Base-by-base conservation (phyloP, 495 filamentous ascomycete genomes). In the Bombardia bombarda region DNA sequence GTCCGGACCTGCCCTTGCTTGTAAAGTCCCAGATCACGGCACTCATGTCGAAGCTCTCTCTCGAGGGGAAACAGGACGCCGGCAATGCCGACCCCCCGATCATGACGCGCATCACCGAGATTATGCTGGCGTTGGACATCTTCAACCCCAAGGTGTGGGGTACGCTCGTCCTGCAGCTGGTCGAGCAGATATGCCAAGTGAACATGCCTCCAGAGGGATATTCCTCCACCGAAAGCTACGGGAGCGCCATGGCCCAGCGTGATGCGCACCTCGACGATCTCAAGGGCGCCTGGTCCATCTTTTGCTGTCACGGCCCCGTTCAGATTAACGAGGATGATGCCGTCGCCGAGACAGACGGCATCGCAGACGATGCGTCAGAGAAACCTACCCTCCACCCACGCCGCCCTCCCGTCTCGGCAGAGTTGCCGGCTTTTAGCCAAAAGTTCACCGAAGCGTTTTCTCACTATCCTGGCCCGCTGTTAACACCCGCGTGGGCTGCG, bases 271-370 rank as follows among this genome's bases (percentile, higher is more conserved):
- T 72, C 2, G 45, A 37, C 17, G 68, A 72, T 45, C 54, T 72
- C 3, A 37, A 65, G 7, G 61, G 60, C 8, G 59, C 66, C 9
- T 72, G 68, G 68, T n/a, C n/a, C n/a, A n/a, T n/a, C n/a, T n/a
- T n/a, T n/a, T n/a, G n/a, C n/a, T n/a, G n/a, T n/a, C n/a, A n/a
- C n/a, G n/a, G n/a, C n/a, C n/a, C n/a, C n/a, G n/a, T n/a, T n/a
- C n/a, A n/a, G n/a, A n/a, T n/a, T n/a, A n/a, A n/a, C n/a, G n/a
- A n/a, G n/a, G n/a, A n/a, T n/a, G n/a, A n/a, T n/a, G n/a, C n/a
- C n/a, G n/a, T n/a, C n/a, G n/a, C n/a, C n/a, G n/a, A n/a, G n/a
- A n/a, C n/a, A n/a, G n/a, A n/a, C n/a, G n/a, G n/a, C n/a, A n/a
- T n/a, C n/a, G n/a, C n/a, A n/a, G n/a, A n/a, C n/a, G n/a, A n/a